Conservation (phyloP, 192 early-diverging fungal species). For the Gaertneriomyces sp. region DNA sequence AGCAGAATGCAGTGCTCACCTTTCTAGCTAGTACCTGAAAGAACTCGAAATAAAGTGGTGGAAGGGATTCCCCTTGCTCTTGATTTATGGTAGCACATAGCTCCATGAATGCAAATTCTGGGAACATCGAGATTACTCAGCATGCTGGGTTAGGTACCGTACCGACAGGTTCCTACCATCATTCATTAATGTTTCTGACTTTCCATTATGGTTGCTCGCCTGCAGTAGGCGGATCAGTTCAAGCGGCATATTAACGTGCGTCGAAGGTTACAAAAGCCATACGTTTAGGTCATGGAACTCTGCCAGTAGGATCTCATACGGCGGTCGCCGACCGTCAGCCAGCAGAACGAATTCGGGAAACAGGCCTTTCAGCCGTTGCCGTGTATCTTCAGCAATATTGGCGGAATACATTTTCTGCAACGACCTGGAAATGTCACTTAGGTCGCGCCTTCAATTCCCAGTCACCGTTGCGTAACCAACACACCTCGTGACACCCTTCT, state of each 20-base stretch:
- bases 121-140: too few relatives aligned
- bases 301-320: too few relatives aligned
- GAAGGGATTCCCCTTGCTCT: not conserved
- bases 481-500: conserved; percentile 5
- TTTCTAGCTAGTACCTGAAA: not conserved
- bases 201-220: too few relatives aligned
- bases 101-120: too few relatives aligned
- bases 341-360: conserved; percentile 4
- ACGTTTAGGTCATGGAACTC: too few relatives aligned
- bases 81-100: too few relatives aligned
- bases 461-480: not conserved
- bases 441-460: not conserved
- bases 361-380: conserved; percentile 10
- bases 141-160: too few relatives aligned
- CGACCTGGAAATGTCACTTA: not conserved
- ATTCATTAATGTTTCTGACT: too few relatives aligned
- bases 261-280: too few relatives aligned
- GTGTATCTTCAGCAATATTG: not conserved
- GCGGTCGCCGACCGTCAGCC: not conserved
- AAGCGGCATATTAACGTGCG: too few relatives aligned
- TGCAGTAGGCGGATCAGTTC: too few relatives aligned
- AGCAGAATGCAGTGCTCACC: not conserved
- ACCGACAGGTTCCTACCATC: too few relatives aligned
- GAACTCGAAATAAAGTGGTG: not conserved
- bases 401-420: not conserved